phyloP scores from a whole-genome alignment of 1,139 yeast genomes.

The Entelexis sorbosivorans region DNA sequence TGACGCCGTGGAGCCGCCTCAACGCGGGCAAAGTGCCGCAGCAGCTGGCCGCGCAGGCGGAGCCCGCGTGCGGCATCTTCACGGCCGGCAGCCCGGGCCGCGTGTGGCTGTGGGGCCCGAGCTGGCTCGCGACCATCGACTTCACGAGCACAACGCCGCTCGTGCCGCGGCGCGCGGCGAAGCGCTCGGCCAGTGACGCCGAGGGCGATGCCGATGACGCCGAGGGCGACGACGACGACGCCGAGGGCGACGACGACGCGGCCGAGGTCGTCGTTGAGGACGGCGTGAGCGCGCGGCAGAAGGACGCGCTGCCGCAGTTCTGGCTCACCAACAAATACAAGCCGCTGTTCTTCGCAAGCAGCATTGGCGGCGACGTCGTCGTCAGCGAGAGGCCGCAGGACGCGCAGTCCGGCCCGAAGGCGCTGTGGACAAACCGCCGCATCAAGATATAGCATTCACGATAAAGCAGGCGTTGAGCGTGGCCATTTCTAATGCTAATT shows the following conservation, averaged over 20 bases:
- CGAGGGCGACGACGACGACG: constrained; percentile 26
- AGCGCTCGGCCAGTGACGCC: constrained; percentile 25
- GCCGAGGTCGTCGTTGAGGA: constrained; percentile 30
- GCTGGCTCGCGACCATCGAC: constrained; percentile 72
- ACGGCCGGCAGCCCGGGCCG: constrained; percentile 34
- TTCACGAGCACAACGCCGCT: constrained; percentile 27
- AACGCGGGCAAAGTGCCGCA: constrained; percentile 68
- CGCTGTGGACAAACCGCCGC: constrained; percentile 59
- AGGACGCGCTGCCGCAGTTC: constrained; percentile 40
- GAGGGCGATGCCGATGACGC: constrained; percentile 34
- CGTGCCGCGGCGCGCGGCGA: constrained; percentile 26
- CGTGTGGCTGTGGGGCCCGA: constrained; percentile 81
- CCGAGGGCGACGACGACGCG: constrained; percentile 29
- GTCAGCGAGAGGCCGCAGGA: constrained; percentile 64
- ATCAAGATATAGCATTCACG: constrained; percentile 42
- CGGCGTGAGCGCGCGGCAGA: constrained; percentile 24
- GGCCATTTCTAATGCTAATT: background rate
- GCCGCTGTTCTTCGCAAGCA: constrained; percentile 55
- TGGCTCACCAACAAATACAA: constrained; percentile 71
- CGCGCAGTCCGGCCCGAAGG: constrained; percentile 53
- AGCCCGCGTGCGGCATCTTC: constrained; percentile 68
- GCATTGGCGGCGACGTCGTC: constrained; percentile 48
- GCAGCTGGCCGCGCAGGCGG: constrained; percentile 48
- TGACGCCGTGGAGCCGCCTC: constrained; percentile 70
- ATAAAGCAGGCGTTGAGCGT: too few species aligned